phyloP scores from a whole-genome alignment of 352 stramenopile genomes.

The Phytophthora hibernalis region DNA sequence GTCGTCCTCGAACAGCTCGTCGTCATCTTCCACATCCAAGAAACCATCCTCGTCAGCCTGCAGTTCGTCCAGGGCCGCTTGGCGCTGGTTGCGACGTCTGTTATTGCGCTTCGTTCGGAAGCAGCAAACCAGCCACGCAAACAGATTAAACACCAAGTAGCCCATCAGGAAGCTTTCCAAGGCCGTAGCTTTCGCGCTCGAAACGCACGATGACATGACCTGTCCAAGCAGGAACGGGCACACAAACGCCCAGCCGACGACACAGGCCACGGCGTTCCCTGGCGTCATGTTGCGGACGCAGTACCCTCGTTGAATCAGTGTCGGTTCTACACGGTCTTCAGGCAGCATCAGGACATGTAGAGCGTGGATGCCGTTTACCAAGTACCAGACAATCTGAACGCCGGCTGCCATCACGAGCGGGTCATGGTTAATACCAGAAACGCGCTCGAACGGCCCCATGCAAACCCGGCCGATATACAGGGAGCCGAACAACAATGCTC shows the following conservation, averaged over 20 bases:
- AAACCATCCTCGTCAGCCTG: constrained; percentile 48
- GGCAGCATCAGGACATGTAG: constrained; percentile 67
- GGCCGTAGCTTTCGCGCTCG: constrained; percentile 49
- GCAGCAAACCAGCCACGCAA: constrained; percentile 79
- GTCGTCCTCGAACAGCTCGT: constrained; percentile 52
- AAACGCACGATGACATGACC: constrained; percentile 59
- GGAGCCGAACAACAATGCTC: constrained; percentile 68
- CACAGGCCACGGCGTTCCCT: constrained; percentile 54
- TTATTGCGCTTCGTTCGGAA: constrained; percentile 61
- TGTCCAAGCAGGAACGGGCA: constrained; percentile 79
- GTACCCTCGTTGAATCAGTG: constrained; percentile 71
- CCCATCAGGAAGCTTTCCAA: constrained; percentile 81
- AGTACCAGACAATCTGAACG: constrained; percentile 79
- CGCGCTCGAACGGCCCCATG: constrained; percentile 74
- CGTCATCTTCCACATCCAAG: constrained; percentile 42
- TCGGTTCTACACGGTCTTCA: constrained; percentile 66
- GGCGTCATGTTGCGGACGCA: constrained; percentile 70
- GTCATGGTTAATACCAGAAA: constrained; percentile 77
- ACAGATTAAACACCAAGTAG: constrained; percentile 78
- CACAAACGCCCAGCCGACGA: constrained; percentile 74
- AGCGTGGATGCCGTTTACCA: constrained; percentile 70
- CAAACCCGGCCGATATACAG: constrained; percentile 72
- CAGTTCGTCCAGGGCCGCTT: constrained; percentile 44
- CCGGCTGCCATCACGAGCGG: constrained; percentile 76
- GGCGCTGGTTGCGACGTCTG: constrained; percentile 44